Conservation (phyloP, 2,329 filamentous ascomycete species). For the Epichloe sibirici region DNA sequence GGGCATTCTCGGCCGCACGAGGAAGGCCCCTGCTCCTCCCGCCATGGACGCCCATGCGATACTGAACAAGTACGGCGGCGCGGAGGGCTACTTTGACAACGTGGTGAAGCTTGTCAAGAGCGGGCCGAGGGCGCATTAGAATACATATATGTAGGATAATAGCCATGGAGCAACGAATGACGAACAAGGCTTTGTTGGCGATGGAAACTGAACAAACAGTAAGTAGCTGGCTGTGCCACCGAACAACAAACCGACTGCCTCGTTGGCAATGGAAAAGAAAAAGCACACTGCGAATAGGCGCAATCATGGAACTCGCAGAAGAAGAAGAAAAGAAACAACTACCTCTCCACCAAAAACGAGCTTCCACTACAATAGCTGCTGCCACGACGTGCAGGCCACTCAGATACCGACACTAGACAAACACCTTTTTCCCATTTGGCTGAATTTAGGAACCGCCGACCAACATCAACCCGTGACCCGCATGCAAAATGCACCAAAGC, state of each 20-base stretch:
- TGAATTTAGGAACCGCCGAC: conserved; percentile 37
- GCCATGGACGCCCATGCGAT: conserved; percentile 28
- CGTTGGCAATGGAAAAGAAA: too few relatives aligned
- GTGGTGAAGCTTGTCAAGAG: conserved; percentile 48
- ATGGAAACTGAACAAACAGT: too few relatives aligned
- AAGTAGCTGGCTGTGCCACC: too few relatives aligned
- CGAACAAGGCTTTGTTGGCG: too few relatives aligned
- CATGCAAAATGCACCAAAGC: neutral
- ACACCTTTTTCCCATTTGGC: conserved; percentile 19
- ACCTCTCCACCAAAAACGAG: conserved; percentile 11
- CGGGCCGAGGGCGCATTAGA: conserved; percentile 26
- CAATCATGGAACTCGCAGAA: too few relatives aligned
- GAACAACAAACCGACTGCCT: too few relatives aligned
- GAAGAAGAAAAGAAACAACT: too few relatives aligned
- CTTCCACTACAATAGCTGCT: conserved; percentile 22
- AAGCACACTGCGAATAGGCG: too few relatives aligned
- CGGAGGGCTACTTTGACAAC: conserved; percentile 44
- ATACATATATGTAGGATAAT: neutral
- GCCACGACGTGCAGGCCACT: conserved; percentile 22
- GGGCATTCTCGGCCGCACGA: conserved; percentile 53
- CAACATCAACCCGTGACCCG: neutral
- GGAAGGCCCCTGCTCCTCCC: neutral
- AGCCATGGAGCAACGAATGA: too few relatives aligned
- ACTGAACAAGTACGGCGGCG: conserved; percentile 40
- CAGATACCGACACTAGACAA: conserved; percentile 26